These are phyloP conservation scores for Platanus orientalis DNA, from an alignment of 164 flowering plant species.

Conservation along the genomic window DNA sequence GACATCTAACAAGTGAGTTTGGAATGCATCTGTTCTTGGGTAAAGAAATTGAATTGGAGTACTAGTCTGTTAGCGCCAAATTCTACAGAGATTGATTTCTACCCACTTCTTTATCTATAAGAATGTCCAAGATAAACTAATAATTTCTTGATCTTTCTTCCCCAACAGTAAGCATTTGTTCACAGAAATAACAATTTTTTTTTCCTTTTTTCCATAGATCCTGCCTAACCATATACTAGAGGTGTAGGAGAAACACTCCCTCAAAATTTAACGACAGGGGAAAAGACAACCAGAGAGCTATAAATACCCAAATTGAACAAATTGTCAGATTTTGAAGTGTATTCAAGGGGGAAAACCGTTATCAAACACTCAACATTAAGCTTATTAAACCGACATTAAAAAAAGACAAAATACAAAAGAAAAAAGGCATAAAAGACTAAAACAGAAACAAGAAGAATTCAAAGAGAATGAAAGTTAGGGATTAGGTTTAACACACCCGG, in stretches of 20 bases:
- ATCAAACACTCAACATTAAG: background rate
- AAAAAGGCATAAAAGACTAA: background rate
- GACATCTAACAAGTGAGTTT: background rate
- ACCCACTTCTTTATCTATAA: background rate
- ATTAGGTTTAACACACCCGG: conserved; percentile 44
- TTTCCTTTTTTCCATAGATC: background rate
- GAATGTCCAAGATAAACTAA: background rate
- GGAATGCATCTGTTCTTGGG: background rate
- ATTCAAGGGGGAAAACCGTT: background rate
- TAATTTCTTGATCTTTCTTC: background rate
- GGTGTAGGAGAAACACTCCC: background rate
- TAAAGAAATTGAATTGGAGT: background rate
- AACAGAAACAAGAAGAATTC: no score
- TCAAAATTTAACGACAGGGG: background rate
- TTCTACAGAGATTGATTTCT: background rate
- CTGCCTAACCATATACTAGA: background rate
- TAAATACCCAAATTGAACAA: background rate
- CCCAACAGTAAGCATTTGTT: background rate
- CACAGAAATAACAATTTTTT: background rate
- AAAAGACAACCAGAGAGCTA: background rate
- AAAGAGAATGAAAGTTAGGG: background rate
- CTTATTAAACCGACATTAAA: no score
- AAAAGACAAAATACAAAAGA: background rate
- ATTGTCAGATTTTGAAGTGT: background rate
- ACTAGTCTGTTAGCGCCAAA: background rate